Evolutionary conservation across 306 rosid species (phyloP).

Genomic region (Lablab purpureus): DNA sequence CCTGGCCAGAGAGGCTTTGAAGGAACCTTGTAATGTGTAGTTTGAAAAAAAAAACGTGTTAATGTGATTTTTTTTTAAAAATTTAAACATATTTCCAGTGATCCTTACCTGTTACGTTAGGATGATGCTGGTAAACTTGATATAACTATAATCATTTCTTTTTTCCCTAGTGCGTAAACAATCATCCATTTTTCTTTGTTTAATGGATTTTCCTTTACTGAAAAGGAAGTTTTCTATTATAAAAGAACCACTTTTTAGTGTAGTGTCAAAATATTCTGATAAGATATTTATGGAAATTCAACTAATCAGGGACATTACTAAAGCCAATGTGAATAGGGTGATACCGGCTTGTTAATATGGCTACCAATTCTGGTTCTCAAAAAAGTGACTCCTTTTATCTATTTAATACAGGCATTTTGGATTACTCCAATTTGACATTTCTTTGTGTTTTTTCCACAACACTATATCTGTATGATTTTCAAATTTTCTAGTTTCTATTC

Average conservation of each 20-base stretch:
- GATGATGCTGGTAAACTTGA: slow-evolving; percentile 2
- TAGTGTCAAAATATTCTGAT: neutral
- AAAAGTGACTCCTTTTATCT: neutral
- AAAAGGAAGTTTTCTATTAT: slow-evolving; percentile 7
- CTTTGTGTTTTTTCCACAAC: neutral
- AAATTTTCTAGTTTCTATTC: slow-evolving; percentile 22
- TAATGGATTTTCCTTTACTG: slow-evolving; percentile 6
- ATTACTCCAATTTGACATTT: neutral
- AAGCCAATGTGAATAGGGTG: slow-evolving; percentile 9
- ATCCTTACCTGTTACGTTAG: neutral
- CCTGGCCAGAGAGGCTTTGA: neutral
- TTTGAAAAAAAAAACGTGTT: neutral
- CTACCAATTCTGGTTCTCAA: slow-evolving; percentile 13
- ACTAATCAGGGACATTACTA: slow-evolving; percentile 19
- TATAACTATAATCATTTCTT: neutral
- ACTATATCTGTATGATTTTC: slow-evolving; percentile 28
- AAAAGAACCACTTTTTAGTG: neutral
- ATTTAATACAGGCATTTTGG: slow-evolving; percentile 12
- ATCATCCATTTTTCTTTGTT: neutral
- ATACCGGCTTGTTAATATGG: slow-evolving; percentile 18
- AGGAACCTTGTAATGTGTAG: neutral
- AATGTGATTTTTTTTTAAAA: neutral
- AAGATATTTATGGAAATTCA: slow-evolving; percentile 22
- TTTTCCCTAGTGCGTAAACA: neutral
- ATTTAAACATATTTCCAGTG: neutral